phyloP scores from a whole-genome alignment of 176 grass and related monocot genomes.

The Neostapfia colusana region DNA sequence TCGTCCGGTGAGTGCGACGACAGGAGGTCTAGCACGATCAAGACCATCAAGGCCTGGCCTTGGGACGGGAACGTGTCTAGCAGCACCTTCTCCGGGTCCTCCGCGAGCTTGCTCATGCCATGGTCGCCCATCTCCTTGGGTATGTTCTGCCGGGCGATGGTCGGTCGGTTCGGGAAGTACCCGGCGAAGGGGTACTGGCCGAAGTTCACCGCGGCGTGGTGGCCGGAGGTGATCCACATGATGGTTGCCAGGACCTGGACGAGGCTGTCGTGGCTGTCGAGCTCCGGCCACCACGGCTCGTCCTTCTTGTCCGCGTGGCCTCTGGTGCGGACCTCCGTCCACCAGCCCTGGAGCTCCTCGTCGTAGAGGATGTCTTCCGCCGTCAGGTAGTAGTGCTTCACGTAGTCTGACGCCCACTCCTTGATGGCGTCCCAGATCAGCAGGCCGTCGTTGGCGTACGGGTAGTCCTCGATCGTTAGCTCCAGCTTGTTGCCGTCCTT shows the following conservation, averaged over 20 bases:
- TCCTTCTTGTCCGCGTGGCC: slow-evolving; percentile 62
- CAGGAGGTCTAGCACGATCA: slow-evolving; percentile 46
- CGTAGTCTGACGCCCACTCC: slow-evolving; percentile 48
- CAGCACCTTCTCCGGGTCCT: slow-evolving; percentile 35
- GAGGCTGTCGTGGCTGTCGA: slow-evolving; percentile 43
- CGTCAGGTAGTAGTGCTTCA: slow-evolving; percentile 43
- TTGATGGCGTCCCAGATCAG: slow-evolving; percentile 58
- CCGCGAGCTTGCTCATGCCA: slow-evolving; percentile 23
- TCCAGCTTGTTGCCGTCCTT: slow-evolving; percentile 39
- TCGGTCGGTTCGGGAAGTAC: slow-evolving; percentile 71
- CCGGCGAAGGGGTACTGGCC: slow-evolving; percentile 66
- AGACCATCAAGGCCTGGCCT: slow-evolving; percentile 28
- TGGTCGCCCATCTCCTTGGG: slow-evolving; percentile 33
- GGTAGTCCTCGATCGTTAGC: slow-evolving; percentile 69
- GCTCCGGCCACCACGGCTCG: slow-evolving; percentile 67
- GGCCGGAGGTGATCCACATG: slow-evolving; percentile 64
- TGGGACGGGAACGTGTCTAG: slow-evolving; percentile 52
- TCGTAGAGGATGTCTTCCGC: slow-evolving; percentile 25
- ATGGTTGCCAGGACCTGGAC: slow-evolving; percentile 49
- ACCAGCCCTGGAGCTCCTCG: slow-evolving; percentile 61
- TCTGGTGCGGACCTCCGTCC: slow-evolving; percentile 64
- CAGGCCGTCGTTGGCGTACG: slow-evolving; percentile 60
- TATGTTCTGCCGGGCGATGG: slow-evolving; percentile 54
- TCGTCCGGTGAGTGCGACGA: slow-evolving; percentile 61
- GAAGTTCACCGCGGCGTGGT: slow-evolving; percentile 80